Base-by-base conservation (phyloP, 768 basidiomycete species). In the Neoboletus subvelutipes region DNA sequence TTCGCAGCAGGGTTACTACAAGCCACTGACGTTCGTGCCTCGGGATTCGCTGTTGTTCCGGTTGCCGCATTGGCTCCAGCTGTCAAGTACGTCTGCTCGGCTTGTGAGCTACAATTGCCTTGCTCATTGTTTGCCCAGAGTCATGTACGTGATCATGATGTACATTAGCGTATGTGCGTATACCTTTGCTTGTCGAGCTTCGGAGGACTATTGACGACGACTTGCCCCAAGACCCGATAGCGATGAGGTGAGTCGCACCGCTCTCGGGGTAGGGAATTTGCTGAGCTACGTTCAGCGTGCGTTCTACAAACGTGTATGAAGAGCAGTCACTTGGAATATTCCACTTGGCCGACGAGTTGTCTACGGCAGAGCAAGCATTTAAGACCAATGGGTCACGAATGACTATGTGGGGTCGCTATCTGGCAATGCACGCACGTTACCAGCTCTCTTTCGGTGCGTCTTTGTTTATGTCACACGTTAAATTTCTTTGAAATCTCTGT, bases 71-170 rank as follows among this genome's bases (percentile, higher is more conserved):
- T 96, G 8, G 92, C 94, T 2, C 94, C 96, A 7, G 95, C 89
- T 34, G 87, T 97, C 56, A 88, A 96, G 90, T 90, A 67, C 54
- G 87, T 77, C 17, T 40, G 24, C 20, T 49, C 29, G 24, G 17
- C 18, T 42, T 20, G 12, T 29, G 39, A 17, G n/a, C 17, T 3
- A n/a, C 9, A 4, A n/a, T 29, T 55, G 15, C 47, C 17, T 41
- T 9, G 18, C 34, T 60, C 22, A 61, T 29, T 12, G 26, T 22
- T 52, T 22, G 45, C 2, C 26, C 63, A 92, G 90, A 68, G 90
- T 95, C 0, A 71, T 95, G 41, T 95, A 89, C 67, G 85, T 92
- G 3, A 79, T 94, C 65, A 96, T 94, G 94, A 98, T 96, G 94
- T 93, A 90, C 66, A 84, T 92, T 64, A 86, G 85, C 64, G 81